Evolutionary conservation across 2,329 filamentous ascomycete species (phyloP), one percentile per base, ranked within the genome.

Genomic region (Chaetomium olivaceum): DNA sequence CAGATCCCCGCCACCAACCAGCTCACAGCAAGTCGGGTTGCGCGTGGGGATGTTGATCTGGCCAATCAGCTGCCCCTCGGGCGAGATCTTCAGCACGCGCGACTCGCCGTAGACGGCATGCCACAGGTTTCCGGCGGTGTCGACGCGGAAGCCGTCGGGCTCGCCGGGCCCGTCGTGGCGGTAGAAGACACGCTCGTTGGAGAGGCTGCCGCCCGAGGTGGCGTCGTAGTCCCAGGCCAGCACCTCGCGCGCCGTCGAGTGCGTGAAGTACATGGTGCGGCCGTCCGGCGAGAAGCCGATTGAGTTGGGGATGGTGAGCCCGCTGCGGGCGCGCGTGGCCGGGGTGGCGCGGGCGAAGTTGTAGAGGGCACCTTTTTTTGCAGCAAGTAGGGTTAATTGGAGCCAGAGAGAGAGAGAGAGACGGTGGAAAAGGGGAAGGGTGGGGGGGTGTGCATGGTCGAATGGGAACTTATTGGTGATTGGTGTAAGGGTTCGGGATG

Each of bases 61-160:
- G 7, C 91, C 92, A 5, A 93, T 81, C 33, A 96, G 78, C 72
- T 88, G 80, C 2, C 92, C 92, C 59, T 84, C 77, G 4, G 88
- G 86, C 57, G 85, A 87, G 73, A 97, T 89, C 75, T 90, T 87
- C 70, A 96, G 79, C 27, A 97, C 91, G 67, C 87, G 85, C 66
- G 85, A 82, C 68, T 90, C 91, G 62, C 92, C 92, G 74, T 92
- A 95, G n/a, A 95, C 82, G 8, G 92, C 91, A 67, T 91, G 89
- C 93, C 94, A 97, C 73, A 97, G 83, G 79, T 90, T 89, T n/a
- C 92, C 93, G 62, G 96, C 87, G 52, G 84, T 85, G 74, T 97
- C 93, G 73, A 96, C 85, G 68, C 89, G 89, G 78, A 94, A 93
- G 2, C 93, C 93, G 77, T 97, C 93, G 0, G 92, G 92, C 68